Evolutionary conservation across 75 land plant genomes (phyloP), one percentile per base, ranked within the genome.

Genomic region (Cryptomeria japonica): DNA sequence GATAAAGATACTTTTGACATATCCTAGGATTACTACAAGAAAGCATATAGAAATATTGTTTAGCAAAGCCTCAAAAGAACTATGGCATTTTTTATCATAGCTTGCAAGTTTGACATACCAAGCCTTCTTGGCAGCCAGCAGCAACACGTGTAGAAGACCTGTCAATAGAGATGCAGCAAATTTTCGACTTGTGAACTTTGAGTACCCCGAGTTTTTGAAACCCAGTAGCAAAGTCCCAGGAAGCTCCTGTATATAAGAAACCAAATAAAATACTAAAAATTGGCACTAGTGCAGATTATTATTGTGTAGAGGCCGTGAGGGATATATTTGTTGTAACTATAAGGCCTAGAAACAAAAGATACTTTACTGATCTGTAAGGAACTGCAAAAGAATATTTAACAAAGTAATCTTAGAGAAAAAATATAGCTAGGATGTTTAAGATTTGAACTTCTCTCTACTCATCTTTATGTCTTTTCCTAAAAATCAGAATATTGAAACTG

Each of bases 91-190:
- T 36, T 14, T 55, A 84, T 49, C 85, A 7, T 32, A 46, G 34
- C 2, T 80, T 28, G 86, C 3, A 51, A 84, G 55, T 53, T 84
- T 53, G 14, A 51, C 86, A 55, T 55, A 84, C 86, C 86, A 47
- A 84, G 31, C 86, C 86, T 55, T 84, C 86, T 84, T 84, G 32
- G 31, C 86, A 84, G 32, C 86, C 86, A 84, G 64, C 86, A 55
- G 86, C 86, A 53, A 84, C 41, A 16, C 49, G 86, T 18, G 64
- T 53, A 16, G 86, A 84, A 53, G 38, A 53, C 32, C 12, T 12
- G 56, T 51, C 86, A 51, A 84, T 31, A 18, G 86, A 84, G 49
- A 84, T 84, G 86, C 86, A 84, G 55, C 64, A 18, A 55, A 84
- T 84, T 0, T 28, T 34, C 1, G 64, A 25, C 86, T 84, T 84